These are phyloP conservation scores for Penicillium angulare DNA, from an alignment of 495 filamentous ascomycete species.

Conservation along the genomic window DNA sequence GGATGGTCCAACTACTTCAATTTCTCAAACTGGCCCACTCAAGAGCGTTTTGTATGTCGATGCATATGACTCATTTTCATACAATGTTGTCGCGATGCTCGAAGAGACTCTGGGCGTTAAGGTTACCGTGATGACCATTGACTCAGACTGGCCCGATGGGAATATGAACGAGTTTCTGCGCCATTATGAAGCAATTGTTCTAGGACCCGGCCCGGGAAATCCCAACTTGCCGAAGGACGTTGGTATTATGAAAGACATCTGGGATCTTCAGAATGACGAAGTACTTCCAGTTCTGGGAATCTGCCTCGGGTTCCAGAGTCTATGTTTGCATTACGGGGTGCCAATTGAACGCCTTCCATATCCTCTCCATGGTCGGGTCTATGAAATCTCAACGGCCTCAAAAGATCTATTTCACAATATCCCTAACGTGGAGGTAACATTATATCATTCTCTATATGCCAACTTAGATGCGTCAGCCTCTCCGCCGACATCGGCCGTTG, in stretches of 20 bases:
- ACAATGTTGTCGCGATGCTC: conserved; percentile 84
- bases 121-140: conserved; percentile 72
- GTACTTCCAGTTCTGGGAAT: conserved; percentile 80
- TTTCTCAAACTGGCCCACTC: background rate
- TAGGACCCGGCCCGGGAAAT: conserved; percentile 77
- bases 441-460: conserved; percentile 86
- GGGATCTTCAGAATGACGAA: conserved; percentile 59
- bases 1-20: conserved; percentile 11
- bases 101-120: conserved; percentile 60
- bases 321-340: conserved; percentile 67
- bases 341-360: conserved; percentile 58
- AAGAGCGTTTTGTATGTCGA: conserved; percentile 80
- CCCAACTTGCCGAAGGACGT: conserved; percentile 61
- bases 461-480: conserved; percentile 31
- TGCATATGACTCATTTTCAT: conserved; percentile 93
- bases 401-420: conserved; percentile 56
- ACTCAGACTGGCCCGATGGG: conserved; percentile 48
- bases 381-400: conserved; percentile 53
- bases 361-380: conserved; percentile 80
- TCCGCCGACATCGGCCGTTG: background rate
- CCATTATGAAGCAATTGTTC: conserved; percentile 71
- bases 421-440: conserved; percentile 62
- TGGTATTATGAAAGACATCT: conserved; percentile 75
- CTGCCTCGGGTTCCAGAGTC: conserved; percentile 87
- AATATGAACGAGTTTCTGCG: conserved; percentile 50